phyloP scores from a whole-genome alignment of 2,329 filamentous ascomycete species.

The Penicillium brasilianum region DNA sequence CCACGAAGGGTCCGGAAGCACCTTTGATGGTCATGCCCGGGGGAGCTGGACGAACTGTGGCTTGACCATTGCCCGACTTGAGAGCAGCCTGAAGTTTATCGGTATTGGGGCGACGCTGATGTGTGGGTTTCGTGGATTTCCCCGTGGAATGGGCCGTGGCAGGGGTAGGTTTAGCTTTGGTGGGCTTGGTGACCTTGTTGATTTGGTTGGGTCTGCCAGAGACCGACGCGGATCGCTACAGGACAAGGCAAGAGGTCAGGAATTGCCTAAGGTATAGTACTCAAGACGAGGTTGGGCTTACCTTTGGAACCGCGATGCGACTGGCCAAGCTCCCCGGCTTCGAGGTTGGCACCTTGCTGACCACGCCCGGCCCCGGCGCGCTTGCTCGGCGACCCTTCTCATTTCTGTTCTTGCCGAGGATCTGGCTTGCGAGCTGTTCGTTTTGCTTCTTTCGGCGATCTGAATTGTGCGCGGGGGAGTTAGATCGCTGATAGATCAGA shows the following conservation, averaged over 20 bases:
- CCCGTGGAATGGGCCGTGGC: constrained; percentile 26
- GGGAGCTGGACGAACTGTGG: constrained; percentile 39
- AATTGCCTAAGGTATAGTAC: not conserved
- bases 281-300: constrained; percentile 25
- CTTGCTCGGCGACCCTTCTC: constrained; percentile 50
- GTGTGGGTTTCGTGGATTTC: constrained; percentile 34
- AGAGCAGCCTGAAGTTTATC: constrained; percentile 40
- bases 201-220: constrained; percentile 45
- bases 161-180: constrained; percentile 46
- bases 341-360: constrained; percentile 47
- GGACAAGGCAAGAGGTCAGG: not conserved
- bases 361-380: constrained; percentile 50
- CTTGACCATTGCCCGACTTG: constrained; percentile 36
- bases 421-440: constrained; percentile 62
- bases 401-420: constrained; percentile 57
- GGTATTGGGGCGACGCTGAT: constrained; percentile 42
- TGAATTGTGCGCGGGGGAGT: constrained; percentile 31
- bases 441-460: constrained; percentile 61
- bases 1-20: constrained; percentile 58
- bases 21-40: constrained; percentile 62
- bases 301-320: constrained; percentile 65
- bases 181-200: constrained; percentile 35
- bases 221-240: constrained; percentile 48
- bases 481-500: constrained; percentile 7
- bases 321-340: constrained; percentile 61